Percentiles rank a stretch among this genome's conserved stretches.
Conservation (phyloP, 202 grass and related monocot species). For the Schoenoplectus tabernaemontani region DNA sequence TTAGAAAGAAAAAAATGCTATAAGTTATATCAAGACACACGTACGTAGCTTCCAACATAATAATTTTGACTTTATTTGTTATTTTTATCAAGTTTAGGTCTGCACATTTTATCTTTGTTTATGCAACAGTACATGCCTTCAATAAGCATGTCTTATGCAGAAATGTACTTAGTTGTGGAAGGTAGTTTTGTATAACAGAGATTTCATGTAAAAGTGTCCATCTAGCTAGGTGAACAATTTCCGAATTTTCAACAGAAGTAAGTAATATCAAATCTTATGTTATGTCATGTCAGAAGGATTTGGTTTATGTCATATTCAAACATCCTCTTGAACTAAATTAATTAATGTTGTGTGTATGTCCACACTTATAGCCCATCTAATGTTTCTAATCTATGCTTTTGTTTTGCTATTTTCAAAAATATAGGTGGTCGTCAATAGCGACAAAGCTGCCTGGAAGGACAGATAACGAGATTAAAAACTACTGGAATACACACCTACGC, state of each 20-base stretch:
- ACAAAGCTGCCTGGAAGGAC: slow-evolving; percentile 61
- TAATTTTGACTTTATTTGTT: not conserved
- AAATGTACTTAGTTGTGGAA: not conserved
- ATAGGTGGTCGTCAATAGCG: slow-evolving; percentile 84
- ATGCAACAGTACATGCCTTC: not conserved
- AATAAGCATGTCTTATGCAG: not conserved
- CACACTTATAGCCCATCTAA: not conserved
- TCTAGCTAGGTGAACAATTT: not conserved
- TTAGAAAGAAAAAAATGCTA: not conserved
- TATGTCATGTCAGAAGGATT: slow-evolving; percentile 1
- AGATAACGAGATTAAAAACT: slow-evolving; percentile 98
- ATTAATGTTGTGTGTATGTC: not conserved
- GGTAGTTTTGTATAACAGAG: not conserved
- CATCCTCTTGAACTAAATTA: slow-evolving; percentile 7
- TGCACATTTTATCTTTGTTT: not conserved
- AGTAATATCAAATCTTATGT: not conserved
- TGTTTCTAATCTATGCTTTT: not conserved
- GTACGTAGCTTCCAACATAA: no score
- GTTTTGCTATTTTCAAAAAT: not conserved
- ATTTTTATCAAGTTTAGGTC: not conserved
- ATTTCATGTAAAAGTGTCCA: not conserved
- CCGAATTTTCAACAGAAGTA: not conserved
- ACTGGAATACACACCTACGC: slow-evolving; percentile 89
- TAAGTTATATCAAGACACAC: no score
- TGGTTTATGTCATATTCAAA: slow-evolving; percentile 16